These are phyloP conservation scores for Geotrichum citri-aurantii DNA, from an alignment of 1,139 yeast species.

Conservation along the genomic window DNA sequence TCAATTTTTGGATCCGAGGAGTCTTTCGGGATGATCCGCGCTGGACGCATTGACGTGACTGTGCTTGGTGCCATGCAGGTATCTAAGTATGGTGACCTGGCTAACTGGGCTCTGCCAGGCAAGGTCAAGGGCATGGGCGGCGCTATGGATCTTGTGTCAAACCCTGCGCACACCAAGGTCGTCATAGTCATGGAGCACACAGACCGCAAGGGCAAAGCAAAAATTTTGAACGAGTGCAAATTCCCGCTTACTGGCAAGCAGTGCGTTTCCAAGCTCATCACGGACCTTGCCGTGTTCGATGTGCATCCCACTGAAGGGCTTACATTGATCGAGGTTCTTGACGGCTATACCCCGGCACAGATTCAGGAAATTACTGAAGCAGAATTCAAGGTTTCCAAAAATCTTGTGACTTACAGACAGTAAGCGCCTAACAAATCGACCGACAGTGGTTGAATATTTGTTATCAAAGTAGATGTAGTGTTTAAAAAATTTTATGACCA, in stretches of 20 bases:
- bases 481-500: no score
- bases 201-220: constrained; percentile 45
- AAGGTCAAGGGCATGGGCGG: constrained; percentile 52
- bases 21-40: constrained; percentile 47
- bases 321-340: constrained; percentile 41
- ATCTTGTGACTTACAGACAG: constrained; percentile 24
- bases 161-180: constrained; percentile 44
- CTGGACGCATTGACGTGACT: constrained; percentile 44
- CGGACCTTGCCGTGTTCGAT: constrained; percentile 48
- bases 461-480: not conserved
- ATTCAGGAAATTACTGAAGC: constrained; percentile 41
- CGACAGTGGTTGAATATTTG: not conserved
- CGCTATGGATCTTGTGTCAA: constrained; percentile 51
- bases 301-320: constrained; percentile 39
- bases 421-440: not conserved
- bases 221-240: constrained; percentile 41
- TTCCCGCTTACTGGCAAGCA: constrained; percentile 46
- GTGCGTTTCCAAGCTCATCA: constrained; percentile 45
- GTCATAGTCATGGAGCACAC: constrained; percentile 47
- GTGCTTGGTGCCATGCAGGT: constrained; percentile 50
- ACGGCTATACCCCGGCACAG: constrained; percentile 41
- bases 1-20: constrained; percentile 48
- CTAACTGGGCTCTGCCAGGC: constrained; percentile 51
- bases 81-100: constrained; percentile 44
- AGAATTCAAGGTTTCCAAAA: constrained; percentile 37